These are phyloP conservation scores for Russula dissimulans DNA, from an alignment of 768 basidiomycete species.

Conservation along the genomic window DNA sequence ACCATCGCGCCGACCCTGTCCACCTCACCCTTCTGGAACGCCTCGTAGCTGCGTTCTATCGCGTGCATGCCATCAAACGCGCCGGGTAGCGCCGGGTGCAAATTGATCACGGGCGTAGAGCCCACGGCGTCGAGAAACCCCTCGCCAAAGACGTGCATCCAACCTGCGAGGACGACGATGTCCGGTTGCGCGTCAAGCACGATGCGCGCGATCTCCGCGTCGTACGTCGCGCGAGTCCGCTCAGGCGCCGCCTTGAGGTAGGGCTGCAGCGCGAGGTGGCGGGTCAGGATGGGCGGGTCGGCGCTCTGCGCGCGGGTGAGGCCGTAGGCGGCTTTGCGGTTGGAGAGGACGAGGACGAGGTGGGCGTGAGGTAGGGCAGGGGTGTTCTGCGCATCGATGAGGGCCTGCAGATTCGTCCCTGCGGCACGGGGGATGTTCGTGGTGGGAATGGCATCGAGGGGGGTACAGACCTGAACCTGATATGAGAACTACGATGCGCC, in stretches of 20 bases:
- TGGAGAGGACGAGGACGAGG: conserved; percentile 82
- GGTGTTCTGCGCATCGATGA: conserved; percentile 80
- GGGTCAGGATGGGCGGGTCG: conserved; percentile 70
- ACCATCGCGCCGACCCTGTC: conserved; percentile 81
- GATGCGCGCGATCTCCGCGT: conserved; percentile 64
- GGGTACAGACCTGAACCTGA: conserved; percentile 48
- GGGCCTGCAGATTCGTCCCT: conserved; percentile 96
- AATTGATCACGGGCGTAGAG: conserved; percentile 81
- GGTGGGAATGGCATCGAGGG: neutral
- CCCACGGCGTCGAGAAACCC: conserved; percentile 64
- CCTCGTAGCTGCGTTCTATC: conserved; percentile 81
- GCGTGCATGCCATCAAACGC: conserved; percentile 96
- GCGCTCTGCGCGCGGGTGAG: conserved; percentile 68
- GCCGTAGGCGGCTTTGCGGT: conserved; percentile 86
- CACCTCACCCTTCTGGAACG: conserved; percentile 77
- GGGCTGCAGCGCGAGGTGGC: conserved; percentile 75
- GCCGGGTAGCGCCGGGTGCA: conserved; percentile 93
- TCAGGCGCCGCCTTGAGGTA: conserved; percentile 67
- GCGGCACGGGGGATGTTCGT: neutral
- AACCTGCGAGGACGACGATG: conserved; percentile 90
- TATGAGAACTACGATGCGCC: conserved; percentile 39
- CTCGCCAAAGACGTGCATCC: conserved; percentile 95
- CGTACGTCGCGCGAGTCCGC: conserved; percentile 77
- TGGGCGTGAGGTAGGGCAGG: conserved; percentile 58
- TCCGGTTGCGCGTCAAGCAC: conserved; percentile 63